Conservation (phyloP, 257 asterid species). For the Osmanthus fragrans region DNA sequence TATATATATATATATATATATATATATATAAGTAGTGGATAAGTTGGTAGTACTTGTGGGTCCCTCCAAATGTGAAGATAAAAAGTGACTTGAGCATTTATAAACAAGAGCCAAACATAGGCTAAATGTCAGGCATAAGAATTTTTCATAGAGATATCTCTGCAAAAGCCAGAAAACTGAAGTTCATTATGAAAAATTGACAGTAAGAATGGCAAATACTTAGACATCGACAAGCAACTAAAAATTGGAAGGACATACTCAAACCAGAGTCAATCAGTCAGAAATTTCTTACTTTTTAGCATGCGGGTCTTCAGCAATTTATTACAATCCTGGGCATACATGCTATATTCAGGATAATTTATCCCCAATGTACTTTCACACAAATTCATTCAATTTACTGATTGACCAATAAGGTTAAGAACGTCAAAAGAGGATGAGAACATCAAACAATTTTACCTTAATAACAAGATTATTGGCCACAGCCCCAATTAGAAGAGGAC, state of each 20-base stretch:
- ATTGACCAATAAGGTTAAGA: background rate
- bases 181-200: background rate
- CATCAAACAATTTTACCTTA: conserved; percentile 51
- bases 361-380: background rate
- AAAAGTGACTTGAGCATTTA: too few species aligned
- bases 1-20: too few species aligned
- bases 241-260: too few species aligned
- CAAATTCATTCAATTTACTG: background rate
- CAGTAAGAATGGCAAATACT: background rate
- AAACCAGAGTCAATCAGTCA: background rate
- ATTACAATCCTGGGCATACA: background rate
- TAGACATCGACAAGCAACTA: background rate
- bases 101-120: too few species aligned
- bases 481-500: conserved; percentile 86
- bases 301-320: background rate
- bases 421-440: conserved; percentile 4
- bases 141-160: background rate
- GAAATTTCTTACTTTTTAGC: background rate
- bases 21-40: too few species aligned
- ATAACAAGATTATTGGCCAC: conserved; percentile 87
- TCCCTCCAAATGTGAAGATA: too few species aligned
- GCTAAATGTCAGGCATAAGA: background rate
- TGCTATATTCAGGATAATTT: background rate
- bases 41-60: too few species aligned
- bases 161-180: background rate